phyloP scores from a whole-genome alignment of 768 basidiomycete species.

The Arthromyces matolae region DNA sequence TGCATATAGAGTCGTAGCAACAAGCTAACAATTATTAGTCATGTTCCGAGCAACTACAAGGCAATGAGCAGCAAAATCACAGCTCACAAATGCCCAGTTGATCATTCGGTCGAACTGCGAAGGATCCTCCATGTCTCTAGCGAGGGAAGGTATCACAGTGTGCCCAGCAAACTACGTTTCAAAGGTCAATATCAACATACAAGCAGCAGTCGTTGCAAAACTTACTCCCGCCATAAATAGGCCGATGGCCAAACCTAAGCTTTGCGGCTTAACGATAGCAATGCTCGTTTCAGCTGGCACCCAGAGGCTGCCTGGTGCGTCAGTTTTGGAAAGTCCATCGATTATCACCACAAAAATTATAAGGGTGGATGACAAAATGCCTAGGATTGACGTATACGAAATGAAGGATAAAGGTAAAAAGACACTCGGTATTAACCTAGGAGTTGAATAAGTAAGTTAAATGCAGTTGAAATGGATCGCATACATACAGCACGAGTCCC shows the following conservation, averaged over 20 bases:
- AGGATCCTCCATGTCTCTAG: slow-evolving; percentile 86
- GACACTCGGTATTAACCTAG: slow-evolving; percentile 76
- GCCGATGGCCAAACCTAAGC: slow-evolving; percentile 80
- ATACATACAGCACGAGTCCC: slow-evolving; percentile 64
- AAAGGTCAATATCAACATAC: too few relatives aligned
- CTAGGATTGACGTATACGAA: slow-evolving; percentile 85
- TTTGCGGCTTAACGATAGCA: slow-evolving; percentile 45
- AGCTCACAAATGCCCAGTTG: slow-evolving; percentile 78
- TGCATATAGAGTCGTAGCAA: slow-evolving; percentile 61
- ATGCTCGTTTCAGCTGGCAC: slow-evolving; percentile 66
- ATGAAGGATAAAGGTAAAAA: slow-evolving; percentile 84
- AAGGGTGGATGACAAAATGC: slow-evolving; percentile 73
- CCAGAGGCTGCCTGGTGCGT: slow-evolving; percentile 80
- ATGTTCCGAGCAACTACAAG: slow-evolving; percentile 1
- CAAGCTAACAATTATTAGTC: slow-evolving; percentile 33
- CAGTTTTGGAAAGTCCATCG: slow-evolving; percentile 73
- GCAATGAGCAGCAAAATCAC: background rate
- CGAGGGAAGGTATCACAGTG: slow-evolving; percentile 86
- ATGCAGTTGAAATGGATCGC: background rate
- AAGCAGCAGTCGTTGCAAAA: too few relatives aligned
- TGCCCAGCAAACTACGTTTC: slow-evolving; percentile 94
- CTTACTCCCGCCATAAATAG: slow-evolving; percentile 89
- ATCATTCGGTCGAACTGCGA: slow-evolving; percentile 77
- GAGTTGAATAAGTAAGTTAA: slow-evolving; percentile 3
- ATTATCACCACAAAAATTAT: slow-evolving; percentile 75